phyloP scores from a whole-genome alignment of 2,329 filamentous ascomycete genomes.

The Cercospora zeae-maydis region DNA sequence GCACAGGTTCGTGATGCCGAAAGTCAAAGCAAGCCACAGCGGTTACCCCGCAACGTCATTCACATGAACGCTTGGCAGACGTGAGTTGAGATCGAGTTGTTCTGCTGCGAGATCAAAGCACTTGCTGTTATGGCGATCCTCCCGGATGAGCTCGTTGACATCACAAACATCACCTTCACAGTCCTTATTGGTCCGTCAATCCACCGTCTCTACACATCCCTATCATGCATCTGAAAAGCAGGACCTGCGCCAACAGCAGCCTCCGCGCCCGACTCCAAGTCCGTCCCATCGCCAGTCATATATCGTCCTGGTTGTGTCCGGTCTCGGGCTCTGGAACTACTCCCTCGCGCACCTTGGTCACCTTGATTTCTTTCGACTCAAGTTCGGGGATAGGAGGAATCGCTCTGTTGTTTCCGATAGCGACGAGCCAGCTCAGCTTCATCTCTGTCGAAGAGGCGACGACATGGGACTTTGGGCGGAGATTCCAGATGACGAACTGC shows the following conservation, averaged over 20 bases:
- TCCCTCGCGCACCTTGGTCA: neutral
- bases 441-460: neutral
- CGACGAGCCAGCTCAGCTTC: neutral
- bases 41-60: conserved; percentile 3
- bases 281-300: neutral
- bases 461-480: neutral
- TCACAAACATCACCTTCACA: neutral
- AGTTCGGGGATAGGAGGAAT: neutral
- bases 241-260: neutral
- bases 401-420: neutral
- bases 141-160: neutral
- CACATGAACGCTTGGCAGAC: neutral
- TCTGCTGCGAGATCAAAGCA: too few relatives aligned
- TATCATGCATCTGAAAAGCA: neutral
- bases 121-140: too few relatives aligned
- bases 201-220: too few relatives aligned
- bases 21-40: conserved; percentile 2
- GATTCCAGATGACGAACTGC: neutral
- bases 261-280: neutral
- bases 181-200: too few relatives aligned
- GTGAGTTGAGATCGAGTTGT: neutral
- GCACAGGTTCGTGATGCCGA: neutral
- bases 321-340: neutral
- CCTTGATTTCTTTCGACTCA: neutral
- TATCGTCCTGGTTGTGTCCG: neutral